Evolutionary conservation across 2,329 filamentous ascomycete genomes (phyloP), one percentile per base, ranked within the genome.

Genomic region (Hymenoscyphus scutula): DNA sequence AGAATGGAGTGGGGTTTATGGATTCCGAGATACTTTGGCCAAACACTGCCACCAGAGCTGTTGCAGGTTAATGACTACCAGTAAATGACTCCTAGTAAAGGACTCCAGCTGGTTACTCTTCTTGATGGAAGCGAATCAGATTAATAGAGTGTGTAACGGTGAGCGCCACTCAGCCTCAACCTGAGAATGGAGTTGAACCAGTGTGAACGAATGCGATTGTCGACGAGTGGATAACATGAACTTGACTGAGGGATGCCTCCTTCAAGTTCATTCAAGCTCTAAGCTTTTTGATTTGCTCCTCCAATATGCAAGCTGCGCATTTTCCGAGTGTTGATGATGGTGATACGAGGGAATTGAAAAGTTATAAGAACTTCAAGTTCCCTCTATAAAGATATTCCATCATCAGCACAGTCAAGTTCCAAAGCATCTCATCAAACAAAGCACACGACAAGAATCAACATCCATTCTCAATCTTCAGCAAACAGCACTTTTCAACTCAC

Each of bases 241-340:
- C 32, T 34, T 34, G 32, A 48, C 41, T 48, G 41, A 19, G 41
- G 41, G 41, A 48, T 48, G 41, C 41, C 41, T 48, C 41, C 41
- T 48, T 48, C 41, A 48, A 48, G 41, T 48, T 48, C 19, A 23
- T 25, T 23, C 8, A 48, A 23, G 19, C 41, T 48, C 19, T 11
- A 48, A 19, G 41, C 41, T 23, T 48, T 25, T 48, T 11, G n/a
- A 23, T 48, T 48, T 48, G 41, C n/a, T 45, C 41, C n/a, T 48
- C 41, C 41, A 30, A 23, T 48, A 3, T 25, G 10, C 41, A 23
- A 3, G 11, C 41, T 48, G 41, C 41, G 41, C 41, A 25, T 48
- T 48, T 11, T 23, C 7, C 6, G 11, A 48, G 41, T 48, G n/a
- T 23, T 19, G 41, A 48, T 45, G 41, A 45, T 25, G 41, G 41